Base-by-base conservation (phyloP, 202 grass and related monocot species). In the Panicum hallii region DNA sequence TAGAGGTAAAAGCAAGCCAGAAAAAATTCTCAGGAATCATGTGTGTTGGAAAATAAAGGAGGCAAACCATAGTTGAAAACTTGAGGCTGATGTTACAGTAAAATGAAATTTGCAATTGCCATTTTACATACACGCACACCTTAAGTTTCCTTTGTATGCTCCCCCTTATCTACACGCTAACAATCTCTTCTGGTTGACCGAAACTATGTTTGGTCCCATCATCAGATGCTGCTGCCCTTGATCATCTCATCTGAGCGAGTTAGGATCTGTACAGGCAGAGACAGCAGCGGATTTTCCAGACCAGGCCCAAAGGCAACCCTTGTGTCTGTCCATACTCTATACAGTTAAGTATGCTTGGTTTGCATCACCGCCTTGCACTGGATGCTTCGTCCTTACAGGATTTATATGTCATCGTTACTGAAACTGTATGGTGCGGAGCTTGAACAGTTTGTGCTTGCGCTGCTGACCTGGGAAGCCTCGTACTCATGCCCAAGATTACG, bases 401-500 rank as follows among this genome's bases (percentile, higher is more conserved):
- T 70, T 6, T 58, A 88, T 9, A 61, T 63, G 53, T 90, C 89
- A n/a, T 90, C 89, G 16, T 84, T 85, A 45, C 63, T 55, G 67
- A 62, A 86, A 41, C 83, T 92, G 10, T 78, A 77, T 11, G 85
- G 74, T 12, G 89, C 76, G 3, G 84, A 80, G 76, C 84, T 90
- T 5, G 84, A 90, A 38, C 81, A 90, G 80, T 36, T 83, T 11
- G 88, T 90, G 68, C 89, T 90, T 3, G 81, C 48, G 63, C 75
- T 79, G 77, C 87, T 87, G 5, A 77, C 62, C 50, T 83, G 84
- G 49, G 70, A 8, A 9, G 81, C 41, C 44, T 94, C 79, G 7
- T 88, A 90, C 5, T 79, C 90, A 7, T 85, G 90, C 2, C 87
- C 88, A 54, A 94, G 63, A 46, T 74, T 88, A 5, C 90, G 86